Base-by-base conservation (phyloP, 2,329 filamentous ascomycete genomes). In the Eurotiales sp. region DNA sequence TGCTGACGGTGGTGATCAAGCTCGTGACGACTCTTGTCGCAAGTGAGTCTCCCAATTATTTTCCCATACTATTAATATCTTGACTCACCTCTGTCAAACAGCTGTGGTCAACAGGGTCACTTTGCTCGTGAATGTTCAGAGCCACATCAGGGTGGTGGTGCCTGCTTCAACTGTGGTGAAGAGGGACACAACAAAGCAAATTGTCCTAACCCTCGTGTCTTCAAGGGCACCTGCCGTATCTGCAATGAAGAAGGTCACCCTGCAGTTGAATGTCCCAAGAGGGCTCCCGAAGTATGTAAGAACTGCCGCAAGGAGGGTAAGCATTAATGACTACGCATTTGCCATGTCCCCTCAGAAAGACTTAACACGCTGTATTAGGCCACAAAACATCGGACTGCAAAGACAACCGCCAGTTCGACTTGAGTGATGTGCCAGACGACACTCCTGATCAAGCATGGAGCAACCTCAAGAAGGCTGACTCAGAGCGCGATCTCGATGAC, bases 371-470 rank as follows among this genome's bases (percentile, higher is more conserved):
- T 10, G n/a, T n/a, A 46, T 39, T 36, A 75, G 74, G 75, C 8
- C 75, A 78, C 55, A 62, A 63, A 34, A 67, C 73, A 0, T 60
- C 66, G 4, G 71, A 75, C 3, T 78, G 75, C 63, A 74, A 64
- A 23, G 66, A 69, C 10, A 71, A 73, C 29, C 73, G 74, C 47
- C 67, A 69, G 30, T 67, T 78, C 37, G 72, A 77, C 49, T 55
- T 66, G 25, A 65, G 67, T 41, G 61, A 69, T 17, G 58, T 81
- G 30, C 68, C 75, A 1, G 76, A 79, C 56, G 69, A 75, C 61
- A 60, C 66, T 17, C 69, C 75, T 4, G 70, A 72, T 19, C 73
- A 77, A 45, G 78, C 78, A 2, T 82, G 79, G 79, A 63, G 57
- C 2, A 59, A 67, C 30, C 62, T 83, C 50, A 72, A 76, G 56